Evolutionary conservation across 2,329 filamentous ascomycete genomes (phyloP), one percentile per base, ranked within the genome.

Genomic region (Colletotrichum sp.): DNA sequence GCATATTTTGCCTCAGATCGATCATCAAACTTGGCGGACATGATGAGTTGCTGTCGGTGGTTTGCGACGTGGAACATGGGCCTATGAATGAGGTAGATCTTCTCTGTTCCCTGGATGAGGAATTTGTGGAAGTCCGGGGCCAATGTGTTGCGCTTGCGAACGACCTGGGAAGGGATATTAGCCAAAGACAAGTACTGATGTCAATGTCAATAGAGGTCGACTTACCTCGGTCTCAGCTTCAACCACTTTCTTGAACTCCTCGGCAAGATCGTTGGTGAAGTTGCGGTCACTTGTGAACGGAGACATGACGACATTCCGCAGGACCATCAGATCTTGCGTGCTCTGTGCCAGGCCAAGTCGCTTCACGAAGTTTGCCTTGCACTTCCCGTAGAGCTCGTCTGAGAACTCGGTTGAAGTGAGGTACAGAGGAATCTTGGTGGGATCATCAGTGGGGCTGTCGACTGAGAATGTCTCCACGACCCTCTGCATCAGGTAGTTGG

Each of bases 301-400:
- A 7, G 84, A 86, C 87, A 89, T 89, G 39, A 88, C 85, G 0
- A 89, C 88, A 30, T 89, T 89, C 11, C 86, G 82, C 11, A 89
- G 66, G 2, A 88, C 87, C 76, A 88, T 85, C 3, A 89, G 78
- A 63, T 86, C 84, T 13, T 85, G 81, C 0, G 80, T 63, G 22
- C 81, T 83, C 7, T 77, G 71, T 0, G 81, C 70, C 1, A 88
- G 80, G 0, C 84, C 84, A 27, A 89, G 83, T 12, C 87, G 81
- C 44, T 81, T 79, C 81, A 87, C 87, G 79, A 87, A 89, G 13
- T 83, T 82, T 1, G 80, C 64, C 12, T 83, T 84, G 68, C 87
- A 89, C 4, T 83, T 77, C 0, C 86, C 86, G 74, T 89, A 89
- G 13, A 85, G 79, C 3, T 85, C 80, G 2, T 83, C 79, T 0